Base-by-base conservation (phyloP, 805 yeast genomes). In the Nakazawaea anatomiae region DNA sequence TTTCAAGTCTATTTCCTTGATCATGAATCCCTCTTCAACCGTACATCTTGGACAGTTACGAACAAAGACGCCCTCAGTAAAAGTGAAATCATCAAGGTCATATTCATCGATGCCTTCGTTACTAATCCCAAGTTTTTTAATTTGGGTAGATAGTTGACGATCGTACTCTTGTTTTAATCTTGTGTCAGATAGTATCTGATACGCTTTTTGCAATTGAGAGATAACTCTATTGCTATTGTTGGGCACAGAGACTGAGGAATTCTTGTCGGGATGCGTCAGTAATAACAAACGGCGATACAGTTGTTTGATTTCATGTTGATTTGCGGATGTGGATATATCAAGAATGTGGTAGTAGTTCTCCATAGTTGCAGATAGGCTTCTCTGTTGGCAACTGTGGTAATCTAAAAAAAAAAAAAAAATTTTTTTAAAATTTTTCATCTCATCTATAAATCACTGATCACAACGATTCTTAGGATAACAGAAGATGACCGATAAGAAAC, bases 191-290 rank as follows among this genome's bases (percentile, higher is more conserved):
- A 90, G 66, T 0, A 74, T 70, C n/a, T 66, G 59, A 58, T 87
- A 90, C 0, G 97, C 97, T 27, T 64, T 67, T 57, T 85, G 77
- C 32, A 90, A 34, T 25, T 50, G 49, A 25, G 52, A 40, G 2
- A 50, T 44, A 3, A 38, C 14, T 38, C 14, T 38, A 38, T 45
- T 42, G 27, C 56, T 54, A 29, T 46, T 27, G 4, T 34, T 41
- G 36, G 43, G 36, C 10, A 45, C 34, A 41, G 53, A 29, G 40
- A 11, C 27, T 4, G 42, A 8, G 38, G 32, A 32, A n/a, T 42
- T 46, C 58, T 90, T 91, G 63, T 92, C 98, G 1, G 98, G 98
- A 64, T 92, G 98, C 2, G 77, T 64, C 4, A 64, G 60, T 1
- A 92, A 69, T 6, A 92, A 72, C 12, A 76, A 76, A 35, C 64